These are phyloP conservation scores for Linnemannia exigua DNA, from an alignment of 192 early-diverging fungal genomes.

Conservation along the genomic window DNA sequence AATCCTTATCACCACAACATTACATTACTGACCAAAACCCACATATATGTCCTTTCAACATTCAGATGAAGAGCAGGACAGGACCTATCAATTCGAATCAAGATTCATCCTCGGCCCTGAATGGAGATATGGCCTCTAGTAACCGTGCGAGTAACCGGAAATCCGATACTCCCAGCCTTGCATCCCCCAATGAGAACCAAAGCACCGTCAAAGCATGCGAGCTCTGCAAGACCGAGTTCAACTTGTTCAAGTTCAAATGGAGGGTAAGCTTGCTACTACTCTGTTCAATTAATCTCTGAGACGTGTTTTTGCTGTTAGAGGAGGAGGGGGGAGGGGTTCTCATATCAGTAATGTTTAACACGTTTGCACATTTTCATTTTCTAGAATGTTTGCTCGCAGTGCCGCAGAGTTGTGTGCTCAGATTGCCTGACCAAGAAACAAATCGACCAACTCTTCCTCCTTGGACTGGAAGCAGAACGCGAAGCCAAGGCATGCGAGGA, in stretches of 20 bases:
- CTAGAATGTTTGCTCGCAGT: conserved; percentile 54
- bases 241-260: conserved; percentile 60
- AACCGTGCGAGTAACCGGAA: conserved; percentile 23
- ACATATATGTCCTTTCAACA: not conserved
- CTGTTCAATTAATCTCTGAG: not conserved
- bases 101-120: not conserved
- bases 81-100: not conserved
- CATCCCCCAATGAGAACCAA: conserved; percentile 9
- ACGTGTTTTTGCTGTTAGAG: too few species aligned
- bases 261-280: conserved; percentile 32
- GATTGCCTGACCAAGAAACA: conserved; percentile 63
- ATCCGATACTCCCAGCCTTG: conserved; percentile 19
- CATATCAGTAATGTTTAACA: not conserved
- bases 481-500: conserved; percentile 16
- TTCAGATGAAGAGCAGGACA: conserved; percentile 50
- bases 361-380: not conserved
- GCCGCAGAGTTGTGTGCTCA: conserved; percentile 53
- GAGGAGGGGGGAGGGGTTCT: too few species aligned
- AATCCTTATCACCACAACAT: not conserved
- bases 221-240: conserved; percentile 56
- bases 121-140: not conserved
- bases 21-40: not conserved
- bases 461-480: conserved; percentile 44
- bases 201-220: conserved; percentile 50
- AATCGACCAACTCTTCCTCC: conserved; percentile 49